phyloP scores from a whole-genome alignment of 2,329 filamentous ascomycete genomes.

The Gaeumannomyces tritici region DNA sequence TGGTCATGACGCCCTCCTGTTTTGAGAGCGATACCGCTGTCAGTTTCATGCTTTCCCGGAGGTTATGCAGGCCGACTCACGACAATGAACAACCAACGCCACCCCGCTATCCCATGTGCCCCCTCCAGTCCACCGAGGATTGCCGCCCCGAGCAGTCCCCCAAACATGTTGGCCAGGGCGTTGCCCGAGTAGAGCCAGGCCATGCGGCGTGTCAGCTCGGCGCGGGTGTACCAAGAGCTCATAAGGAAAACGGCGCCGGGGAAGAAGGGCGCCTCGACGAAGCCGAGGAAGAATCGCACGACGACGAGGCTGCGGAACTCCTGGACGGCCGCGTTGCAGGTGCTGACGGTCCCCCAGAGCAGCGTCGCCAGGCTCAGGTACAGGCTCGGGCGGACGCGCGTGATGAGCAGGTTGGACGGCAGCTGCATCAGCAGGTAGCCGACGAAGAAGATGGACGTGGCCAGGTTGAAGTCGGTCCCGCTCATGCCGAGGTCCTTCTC shows the following conservation, averaged over 20 bases:
- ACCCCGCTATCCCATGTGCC: conserved; percentile 6
- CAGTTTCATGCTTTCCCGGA: neutral
- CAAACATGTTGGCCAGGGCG: conserved; percentile 40
- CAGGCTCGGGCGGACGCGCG: conserved; percentile 39
- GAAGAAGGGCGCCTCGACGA: conserved; percentile 42
- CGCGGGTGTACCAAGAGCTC: conserved; percentile 34
- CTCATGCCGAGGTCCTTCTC: conserved; percentile 43
- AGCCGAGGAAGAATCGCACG: conserved; percentile 37
- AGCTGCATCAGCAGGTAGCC: conserved; percentile 54
- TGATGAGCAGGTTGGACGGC: conserved; percentile 47
- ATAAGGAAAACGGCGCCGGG: conserved; percentile 37
- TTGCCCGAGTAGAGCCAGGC: conserved; percentile 36
- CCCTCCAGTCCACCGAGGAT: conserved; percentile 32
- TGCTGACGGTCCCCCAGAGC: conserved; percentile 28
- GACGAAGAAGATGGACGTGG: conserved; percentile 45
- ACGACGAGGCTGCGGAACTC: conserved; percentile 32
- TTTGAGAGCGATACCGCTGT: no score
- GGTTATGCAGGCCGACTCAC: conserved; percentile 5
- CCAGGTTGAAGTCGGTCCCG: conserved; percentile 47
- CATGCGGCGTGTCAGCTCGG: conserved; percentile 33
- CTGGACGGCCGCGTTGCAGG: conserved; percentile 35
- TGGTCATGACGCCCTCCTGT: conserved; percentile 25
- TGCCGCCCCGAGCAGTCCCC: conserved; percentile 38
- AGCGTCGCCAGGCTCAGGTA: conserved; percentile 41
- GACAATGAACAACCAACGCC: conserved; percentile 20